Conservation (phyloP, 768 basidiomycete genomes). For the Mycena belliarum region DNA sequence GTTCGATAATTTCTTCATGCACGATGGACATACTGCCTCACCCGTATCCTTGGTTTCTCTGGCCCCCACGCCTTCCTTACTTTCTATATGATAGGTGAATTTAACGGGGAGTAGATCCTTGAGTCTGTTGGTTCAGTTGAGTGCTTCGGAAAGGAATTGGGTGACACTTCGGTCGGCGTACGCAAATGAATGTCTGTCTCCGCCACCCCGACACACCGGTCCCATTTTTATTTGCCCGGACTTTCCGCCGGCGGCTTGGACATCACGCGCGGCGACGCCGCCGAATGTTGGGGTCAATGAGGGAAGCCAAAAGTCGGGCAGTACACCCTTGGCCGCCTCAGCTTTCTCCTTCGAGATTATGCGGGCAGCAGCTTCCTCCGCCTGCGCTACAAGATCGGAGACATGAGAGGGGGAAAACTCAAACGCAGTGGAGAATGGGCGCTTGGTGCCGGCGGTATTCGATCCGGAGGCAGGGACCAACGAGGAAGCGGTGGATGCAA, state of each 20-base stretch:
- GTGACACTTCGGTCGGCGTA: constrained; percentile 50
- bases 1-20: constrained; percentile 84
- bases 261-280: constrained; percentile 38
- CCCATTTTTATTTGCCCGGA: constrained; percentile 81
- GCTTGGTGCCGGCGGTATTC: constrained; percentile 58
- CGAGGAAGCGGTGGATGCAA: constrained; percentile 35
- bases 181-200: constrained; percentile 77
- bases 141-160: neutral
- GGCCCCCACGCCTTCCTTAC: constrained; percentile 34
- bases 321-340: constrained; percentile 80
- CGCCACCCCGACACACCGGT: constrained; percentile 84
- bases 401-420: constrained; percentile 59
- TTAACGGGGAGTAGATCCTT: constrained; percentile 83
- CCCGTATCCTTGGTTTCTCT: constrained; percentile 51
- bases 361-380: constrained; percentile 84
- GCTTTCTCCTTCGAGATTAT: constrained; percentile 85
- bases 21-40: constrained; percentile 82
- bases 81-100: constrained; percentile 58
- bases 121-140: constrained; percentile 46
- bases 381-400: constrained; percentile 71
- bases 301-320: constrained; percentile 98
- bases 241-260: constrained; percentile 19
- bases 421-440: constrained; percentile 73
- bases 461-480: constrained; percentile 33
- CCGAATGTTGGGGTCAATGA: constrained; percentile 85